phyloP scores from a whole-genome alignment of 352 stramenopile species.

The Phytopythium aichiense region DNA sequence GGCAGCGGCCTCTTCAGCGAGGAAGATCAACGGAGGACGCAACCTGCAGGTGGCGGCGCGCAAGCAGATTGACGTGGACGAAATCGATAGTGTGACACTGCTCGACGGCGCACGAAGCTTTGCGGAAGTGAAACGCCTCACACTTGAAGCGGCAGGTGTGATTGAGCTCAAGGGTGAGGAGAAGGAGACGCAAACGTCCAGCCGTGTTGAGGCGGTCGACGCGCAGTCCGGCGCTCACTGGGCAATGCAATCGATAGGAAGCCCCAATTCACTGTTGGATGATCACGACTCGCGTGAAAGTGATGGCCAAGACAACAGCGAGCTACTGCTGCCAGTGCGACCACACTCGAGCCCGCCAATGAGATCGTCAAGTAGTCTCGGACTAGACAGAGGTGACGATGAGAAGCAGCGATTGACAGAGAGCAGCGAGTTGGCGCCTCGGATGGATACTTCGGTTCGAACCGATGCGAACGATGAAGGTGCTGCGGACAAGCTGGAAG shows the following conservation, averaged over 20 bases:
- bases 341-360: conserved; percentile 3
- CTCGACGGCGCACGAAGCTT: conserved; percentile 44
- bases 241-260: neutral
- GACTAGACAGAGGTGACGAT: neutral
- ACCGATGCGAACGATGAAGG: neutral
- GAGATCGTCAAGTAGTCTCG: neutral
- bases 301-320: conserved; percentile 1
- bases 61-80: neutral
- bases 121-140: conserved; percentile 27
- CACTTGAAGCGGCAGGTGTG: conserved; percentile 10
- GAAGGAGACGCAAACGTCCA: conserved; percentile 13
- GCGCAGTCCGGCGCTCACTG: conserved; percentile 8
- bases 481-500: neutral
- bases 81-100: conserved; percentile 3
- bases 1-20: neutral
- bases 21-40: neutral
- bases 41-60: neutral
- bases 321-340: neutral
- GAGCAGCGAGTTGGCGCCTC: neutral
- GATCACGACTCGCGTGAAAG: neutral
- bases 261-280: neutral
- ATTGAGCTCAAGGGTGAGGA: neutral
- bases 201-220: neutral
- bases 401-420: neutral
- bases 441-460: neutral